A percentile compares a stretch with the other conserved stretches of the same genome.
Conservation (phyloP, 768 basidiomycete species). For the Mycena amicta region DNA sequence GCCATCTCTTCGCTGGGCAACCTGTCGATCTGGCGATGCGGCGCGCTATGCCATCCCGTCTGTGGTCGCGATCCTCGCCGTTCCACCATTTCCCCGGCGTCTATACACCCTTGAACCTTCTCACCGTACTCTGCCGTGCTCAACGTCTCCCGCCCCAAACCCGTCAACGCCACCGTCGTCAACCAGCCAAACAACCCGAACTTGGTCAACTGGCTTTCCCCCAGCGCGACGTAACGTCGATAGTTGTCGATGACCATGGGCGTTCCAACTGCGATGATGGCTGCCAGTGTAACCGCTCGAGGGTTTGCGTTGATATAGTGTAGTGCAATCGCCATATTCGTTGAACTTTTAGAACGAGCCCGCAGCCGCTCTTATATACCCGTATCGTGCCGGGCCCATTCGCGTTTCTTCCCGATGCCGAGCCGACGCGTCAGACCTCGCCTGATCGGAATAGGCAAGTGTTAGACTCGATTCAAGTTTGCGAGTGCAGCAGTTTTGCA, state of each 20-base stretch:
- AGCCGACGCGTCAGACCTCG: not conserved
- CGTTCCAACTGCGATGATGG: not conserved
- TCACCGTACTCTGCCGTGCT: constrained; percentile 17
- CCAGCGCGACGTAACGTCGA: constrained; percentile 6
- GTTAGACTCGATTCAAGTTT: too few relatives aligned
- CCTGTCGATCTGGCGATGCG: constrained; percentile 27
- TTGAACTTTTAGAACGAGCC: not conserved
- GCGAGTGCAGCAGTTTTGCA: too few relatives aligned
- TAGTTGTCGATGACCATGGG: constrained; percentile 18
- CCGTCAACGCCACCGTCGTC: constrained; percentile 2
- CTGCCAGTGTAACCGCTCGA: constrained; percentile 9
- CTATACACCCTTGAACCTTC: constrained; percentile 23
- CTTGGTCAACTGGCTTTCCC: not conserved
- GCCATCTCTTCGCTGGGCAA: constrained; percentile 19
- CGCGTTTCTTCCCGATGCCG: not conserved
- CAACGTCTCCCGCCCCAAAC: constrained; percentile 17
- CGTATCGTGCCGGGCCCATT: not conserved
- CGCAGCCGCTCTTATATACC: too few relatives aligned
- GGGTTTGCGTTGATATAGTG: constrained; percentile 10
- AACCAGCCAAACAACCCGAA: constrained; percentile 16
- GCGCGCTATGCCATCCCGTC: constrained; percentile 28
- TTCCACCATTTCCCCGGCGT: constrained; percentile 1
- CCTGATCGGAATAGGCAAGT: not conserved
- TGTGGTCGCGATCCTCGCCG: constrained; percentile 24
- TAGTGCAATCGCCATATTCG: not conserved